Evolutionary conservation across 2,329 filamentous ascomycete genomes (phyloP), one percentile per base, ranked within the genome.

Genomic region (Pseudophaeomoniella oleicola): DNA sequence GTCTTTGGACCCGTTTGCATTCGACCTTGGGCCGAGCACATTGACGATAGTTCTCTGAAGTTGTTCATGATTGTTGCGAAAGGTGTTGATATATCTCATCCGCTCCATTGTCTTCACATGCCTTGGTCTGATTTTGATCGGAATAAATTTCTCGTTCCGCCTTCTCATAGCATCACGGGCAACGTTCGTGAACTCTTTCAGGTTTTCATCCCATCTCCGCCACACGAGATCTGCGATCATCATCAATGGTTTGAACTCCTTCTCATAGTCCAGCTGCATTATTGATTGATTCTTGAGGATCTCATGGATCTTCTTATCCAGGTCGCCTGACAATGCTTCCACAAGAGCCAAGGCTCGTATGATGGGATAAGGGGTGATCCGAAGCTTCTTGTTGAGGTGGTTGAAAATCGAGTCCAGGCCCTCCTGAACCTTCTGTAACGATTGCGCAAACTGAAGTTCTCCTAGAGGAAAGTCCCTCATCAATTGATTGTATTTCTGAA

Each of bases 391-490:
- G 68, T 94, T 98, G 56, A 98, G 70, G 56, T 99, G 92, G 33
- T 65, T 72, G 57, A 99, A 98, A 44, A 98, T 94, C 50, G 87
- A 74, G 32, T 79, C 73, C 43, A 98, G 73, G 4, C 90, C 82
- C 50, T 96, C 87, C 50, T 90, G 78, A 2, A 93, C 77, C 59
- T 94, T 94, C 49, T 78, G 67, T 32, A 98, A 62, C 1, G 87
- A 88, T 0, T 87, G 92, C 1, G 90, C 87, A 12, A 90, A 94
- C 13, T 94, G 71, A 17, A 99, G 65, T 56, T 99, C 90, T 53
- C 96, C 88, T 19, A 98, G 68, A 0, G 90, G 90, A 45, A 99
- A 96, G 56, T 98, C 92, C 44, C 90, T 81, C 84, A 99, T 96
- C 16, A 98, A 72, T 62, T 93, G 84, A 55, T 98, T 99, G 67